Evolutionary conservation across 139 green algal species (phyloP).

Genomic region (Haematococcus sp.): DNA sequence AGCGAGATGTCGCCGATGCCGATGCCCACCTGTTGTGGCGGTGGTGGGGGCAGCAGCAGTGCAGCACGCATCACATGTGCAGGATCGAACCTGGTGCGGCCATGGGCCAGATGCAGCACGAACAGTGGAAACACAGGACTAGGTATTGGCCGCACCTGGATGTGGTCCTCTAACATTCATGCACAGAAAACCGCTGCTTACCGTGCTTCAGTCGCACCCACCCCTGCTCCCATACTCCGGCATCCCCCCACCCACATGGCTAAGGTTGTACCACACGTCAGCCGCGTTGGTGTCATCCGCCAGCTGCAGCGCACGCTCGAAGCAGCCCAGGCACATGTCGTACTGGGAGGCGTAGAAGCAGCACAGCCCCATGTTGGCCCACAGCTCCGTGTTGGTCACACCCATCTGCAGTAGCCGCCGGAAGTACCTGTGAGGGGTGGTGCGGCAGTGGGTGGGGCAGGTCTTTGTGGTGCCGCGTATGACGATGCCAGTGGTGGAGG

Average conservation of each 20-base stretch:
- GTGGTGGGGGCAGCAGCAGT: background rate
- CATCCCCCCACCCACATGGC: conserved; percentile 55
- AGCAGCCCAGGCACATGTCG: conserved; percentile 78
- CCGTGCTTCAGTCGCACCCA: too few relatives aligned
- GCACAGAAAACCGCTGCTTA: too few relatives aligned
- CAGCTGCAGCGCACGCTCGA: conserved; percentile 60
- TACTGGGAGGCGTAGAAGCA: conserved; percentile 84
- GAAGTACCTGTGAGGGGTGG: conserved; percentile 31
- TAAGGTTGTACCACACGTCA: conserved; percentile 79
- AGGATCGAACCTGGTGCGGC: too few relatives aligned
- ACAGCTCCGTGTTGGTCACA: conserved; percentile 70
- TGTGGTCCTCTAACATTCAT: too few relatives aligned
- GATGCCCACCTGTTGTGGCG: conserved; percentile 63
- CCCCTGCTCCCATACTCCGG: too few relatives aligned
- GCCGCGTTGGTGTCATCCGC: conserved; percentile 48
- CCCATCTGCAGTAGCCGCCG: conserved; percentile 67
- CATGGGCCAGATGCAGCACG: too few relatives aligned
- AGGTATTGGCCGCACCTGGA: too few relatives aligned
- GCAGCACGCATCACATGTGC: too few relatives aligned
- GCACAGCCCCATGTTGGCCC: conserved; percentile 80
- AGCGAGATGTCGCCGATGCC: conserved; percentile 74
- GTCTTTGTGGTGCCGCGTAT: background rate
- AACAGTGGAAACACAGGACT: too few relatives aligned
- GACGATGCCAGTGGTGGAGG: background rate
- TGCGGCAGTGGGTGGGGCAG: background rate